Conservation (phyloP, 1,284 basidiomycete species). For the Fomitopsis betulina region DNA sequence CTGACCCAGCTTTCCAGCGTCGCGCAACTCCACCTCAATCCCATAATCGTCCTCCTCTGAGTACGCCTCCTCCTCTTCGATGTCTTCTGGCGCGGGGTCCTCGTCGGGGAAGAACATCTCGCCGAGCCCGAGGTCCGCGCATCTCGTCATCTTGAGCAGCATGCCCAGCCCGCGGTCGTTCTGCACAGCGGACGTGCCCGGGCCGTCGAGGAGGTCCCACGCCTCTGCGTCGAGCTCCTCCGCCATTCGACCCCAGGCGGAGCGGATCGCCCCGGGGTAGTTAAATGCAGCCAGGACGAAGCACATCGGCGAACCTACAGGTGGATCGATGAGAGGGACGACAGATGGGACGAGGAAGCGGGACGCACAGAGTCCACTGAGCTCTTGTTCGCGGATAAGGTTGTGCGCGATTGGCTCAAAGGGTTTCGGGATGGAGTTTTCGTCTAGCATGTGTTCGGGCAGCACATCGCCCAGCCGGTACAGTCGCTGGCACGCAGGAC, state of each 20-base stretch:
- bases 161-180: slow-evolving; percentile 54
- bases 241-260: slow-evolving; percentile 63
- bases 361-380: slow-evolving; percentile 72
- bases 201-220: slow-evolving; percentile 55
- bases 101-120: slow-evolving; percentile 55
- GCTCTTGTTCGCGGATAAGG: slow-evolving; percentile 55
- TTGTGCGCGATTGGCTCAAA: slow-evolving; percentile 31
- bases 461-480: slow-evolving; percentile 64
- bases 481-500: slow-evolving; percentile 69
- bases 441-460: slow-evolving; percentile 36
- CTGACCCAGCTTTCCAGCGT: not conserved
- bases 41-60: slow-evolving; percentile 10
- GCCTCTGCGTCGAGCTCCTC: slow-evolving; percentile 64
- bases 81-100: slow-evolving; percentile 8
- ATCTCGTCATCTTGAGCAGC: slow-evolving; percentile 70
- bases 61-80: slow-evolving; percentile 2
- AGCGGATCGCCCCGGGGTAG: slow-evolving; percentile 58
- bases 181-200: slow-evolving; percentile 26
- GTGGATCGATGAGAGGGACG: not conserved
- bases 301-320: slow-evolving; percentile 68
- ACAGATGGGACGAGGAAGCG: not conserved
- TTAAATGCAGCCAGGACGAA: slow-evolving; percentile 67
- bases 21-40: slow-evolving; percentile 6
- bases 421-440: slow-evolving; percentile 16
- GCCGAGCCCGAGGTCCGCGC: slow-evolving; percentile 69